Percentiles rank a stretch among this genome's conserved stretches.
Evolutionary conservation across 1,139 yeast genomes (phyloP).

Genomic region (Geotrichum macrosporum): DNA sequence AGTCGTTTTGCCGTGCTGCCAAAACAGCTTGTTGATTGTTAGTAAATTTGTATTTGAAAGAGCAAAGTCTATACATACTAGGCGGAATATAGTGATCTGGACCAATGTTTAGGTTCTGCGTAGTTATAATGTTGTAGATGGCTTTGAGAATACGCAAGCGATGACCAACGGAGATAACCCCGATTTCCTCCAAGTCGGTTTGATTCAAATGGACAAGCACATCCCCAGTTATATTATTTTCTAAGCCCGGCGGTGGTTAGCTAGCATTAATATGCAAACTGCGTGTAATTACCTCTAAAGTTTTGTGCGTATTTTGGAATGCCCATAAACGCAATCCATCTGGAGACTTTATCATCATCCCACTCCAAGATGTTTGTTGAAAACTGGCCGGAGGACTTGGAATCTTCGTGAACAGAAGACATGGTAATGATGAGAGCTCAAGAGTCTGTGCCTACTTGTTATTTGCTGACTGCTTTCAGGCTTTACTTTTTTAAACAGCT

Average conservation of each 20-base stretch:
- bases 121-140: conserved; percentile 34
- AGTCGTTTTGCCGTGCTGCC: conserved; percentile 2
- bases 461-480: too few species aligned
- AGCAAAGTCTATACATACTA: conserved; percentile 15
- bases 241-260: conserved; percentile 20
- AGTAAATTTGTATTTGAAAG: too few species aligned
- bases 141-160: conserved; percentile 39
- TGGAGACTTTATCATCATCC: conserved; percentile 32
- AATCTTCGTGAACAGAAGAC: conserved; percentile 11
- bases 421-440: too few species aligned
- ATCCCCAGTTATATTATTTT: conserved; percentile 42
- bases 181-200: conserved; percentile 41
- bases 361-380: conserved; percentile 27
- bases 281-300: conserved; percentile 24
- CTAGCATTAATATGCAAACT: not conserved
- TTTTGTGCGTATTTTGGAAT: conserved; percentile 30
- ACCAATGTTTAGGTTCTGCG: conserved; percentile 33
- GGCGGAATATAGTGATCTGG: conserved; percentile 36
- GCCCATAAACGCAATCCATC: conserved; percentile 32
- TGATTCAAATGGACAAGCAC: conserved; percentile 40
- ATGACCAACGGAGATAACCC: conserved; percentile 42
- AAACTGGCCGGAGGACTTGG: conserved; percentile 5
- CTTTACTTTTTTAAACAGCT: too few species aligned
- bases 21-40: conserved; percentile 7
- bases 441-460: too few species aligned